A percentile compares a stretch with the other conserved stretches of the same genome.
Conservation (phyloP, 768 basidiomycete genomes). For the Russula sp. region DNA sequence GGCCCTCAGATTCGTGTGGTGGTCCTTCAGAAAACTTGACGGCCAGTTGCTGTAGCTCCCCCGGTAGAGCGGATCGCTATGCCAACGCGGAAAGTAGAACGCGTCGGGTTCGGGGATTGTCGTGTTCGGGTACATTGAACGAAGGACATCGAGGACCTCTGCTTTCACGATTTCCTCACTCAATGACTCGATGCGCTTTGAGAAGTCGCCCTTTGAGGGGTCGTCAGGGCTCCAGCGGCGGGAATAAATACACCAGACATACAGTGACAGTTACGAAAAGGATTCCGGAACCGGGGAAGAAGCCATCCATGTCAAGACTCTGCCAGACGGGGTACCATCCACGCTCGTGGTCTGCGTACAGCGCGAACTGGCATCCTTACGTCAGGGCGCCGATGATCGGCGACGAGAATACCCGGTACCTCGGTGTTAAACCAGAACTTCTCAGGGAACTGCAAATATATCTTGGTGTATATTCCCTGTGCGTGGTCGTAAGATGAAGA, state of each 20-base stretch:
- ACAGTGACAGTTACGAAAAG: conserved; percentile 46
- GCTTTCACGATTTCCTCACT: conserved; percentile 38
- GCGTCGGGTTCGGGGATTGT: conserved; percentile 48
- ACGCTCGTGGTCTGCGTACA: conserved; percentile 51
- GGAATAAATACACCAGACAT: conserved; percentile 12
- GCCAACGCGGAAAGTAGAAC: conserved; percentile 52
- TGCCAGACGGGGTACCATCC: conserved; percentile 67
- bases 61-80: conserved; percentile 42
- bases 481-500: neutral
- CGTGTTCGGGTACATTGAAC: conserved; percentile 48
- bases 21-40: conserved; percentile 45
- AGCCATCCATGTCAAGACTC: conserved; percentile 48
- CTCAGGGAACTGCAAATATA: conserved; percentile 54
- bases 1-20: conserved; percentile 50
- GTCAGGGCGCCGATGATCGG: neutral
- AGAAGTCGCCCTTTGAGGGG: conserved; percentile 46
- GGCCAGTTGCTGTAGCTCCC: conserved; percentile 70
- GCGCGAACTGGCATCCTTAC: conserved; percentile 36
- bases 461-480: conserved; percentile 56
- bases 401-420: conserved; percentile 22
- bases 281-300: conserved; percentile 55
- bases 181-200: conserved; percentile 50
- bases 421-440: conserved; percentile 54
- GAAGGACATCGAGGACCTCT: conserved; percentile 53
- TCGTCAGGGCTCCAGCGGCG: neutral